Base-by-base conservation (phyloP, 257 asterid genomes). In the Fraxinus pennsylvanica region DNA sequence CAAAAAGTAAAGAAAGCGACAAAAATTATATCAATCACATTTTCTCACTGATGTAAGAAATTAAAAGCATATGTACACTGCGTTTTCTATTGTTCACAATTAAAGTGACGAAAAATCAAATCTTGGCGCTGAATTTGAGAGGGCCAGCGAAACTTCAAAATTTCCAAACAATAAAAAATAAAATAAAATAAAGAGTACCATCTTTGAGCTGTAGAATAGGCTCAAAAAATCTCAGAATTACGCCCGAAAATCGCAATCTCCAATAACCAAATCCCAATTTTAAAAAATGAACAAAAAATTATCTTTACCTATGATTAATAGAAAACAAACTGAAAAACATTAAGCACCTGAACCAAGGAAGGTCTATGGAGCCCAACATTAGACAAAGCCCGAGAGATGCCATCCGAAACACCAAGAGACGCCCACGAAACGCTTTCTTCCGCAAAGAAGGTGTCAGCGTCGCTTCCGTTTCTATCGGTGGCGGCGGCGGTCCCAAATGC, bases 341-440 rank as follows among this genome's bases (percentile, higher is more conserved):
- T 12, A 38, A 36, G 79, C 30, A 96, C 99, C 99, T 93, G 99
- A 81, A 96, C 90, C 73, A 87, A 75, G 29, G 98, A 96, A 39
- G 99, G 99, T 72, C 99, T 89, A 30, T 75, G 84, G 78, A 96
- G 88, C 68, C 95, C 97, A 89, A 78, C 81, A 79, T 83, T 81
- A 71, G 86, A 78, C 39, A 96, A 88, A 69, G 94, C 92, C 35
- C 84, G 89, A 22, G 92, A 87, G 68, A 93, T 82, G 75, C 81
- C 43, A 50, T 88, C 93, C 3, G 97, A 89, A 57, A 96, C 91
- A 32, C 99, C 97, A 52, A 96, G 90, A 50, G 97, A 92, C 3
- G 82, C 76, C 98, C 99, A 93, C 1, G 98, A 85, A 77, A 93
- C 90, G 77, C 80, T 84, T 78, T 92, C 94, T 61, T 89, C 96